Evolutionary conservation across 371 early-diverging fungal genomes (phyloP).

Genomic region (Mucor saturninus): DNA sequence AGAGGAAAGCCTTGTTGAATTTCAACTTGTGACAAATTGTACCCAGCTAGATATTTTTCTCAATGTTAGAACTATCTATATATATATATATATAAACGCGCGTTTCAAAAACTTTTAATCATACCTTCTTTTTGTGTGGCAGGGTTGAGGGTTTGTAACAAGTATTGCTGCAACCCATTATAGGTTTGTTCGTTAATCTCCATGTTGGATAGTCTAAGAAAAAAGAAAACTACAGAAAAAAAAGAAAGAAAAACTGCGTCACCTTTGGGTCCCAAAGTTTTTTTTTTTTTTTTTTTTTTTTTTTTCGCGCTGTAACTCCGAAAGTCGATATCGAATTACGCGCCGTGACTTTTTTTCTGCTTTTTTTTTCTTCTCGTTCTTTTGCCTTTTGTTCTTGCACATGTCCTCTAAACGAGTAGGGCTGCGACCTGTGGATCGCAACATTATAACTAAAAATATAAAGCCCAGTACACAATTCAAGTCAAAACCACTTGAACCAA

Average conservation of each 20-base stretch:
- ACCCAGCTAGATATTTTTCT: constrained; percentile 56
- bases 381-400: not conserved
- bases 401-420: not conserved
- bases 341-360: not conserved
- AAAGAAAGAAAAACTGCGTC: constrained; percentile 10
- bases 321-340: no score
- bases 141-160: constrained; percentile 80
- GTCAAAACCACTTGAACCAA: no score
- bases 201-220: constrained; percentile 18
- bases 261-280: not conserved
- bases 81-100: no score
- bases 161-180: constrained; percentile 66
- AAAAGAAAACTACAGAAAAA: constrained; percentile 7
- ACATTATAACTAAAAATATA: not conserved
- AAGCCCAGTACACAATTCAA: no score
- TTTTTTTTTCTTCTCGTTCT: not conserved
- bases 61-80: no score
- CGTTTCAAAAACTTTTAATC: not conserved
- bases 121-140: constrained; percentile 78
- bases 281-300: not conserved
- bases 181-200: constrained; percentile 65
- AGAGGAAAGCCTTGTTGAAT: constrained; percentile 76
- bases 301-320: not conserved
- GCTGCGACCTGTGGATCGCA: not conserved
- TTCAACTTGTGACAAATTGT: constrained; percentile 64